Evolutionary conservation across 164 flowering plant genomes (phyloP).

Genomic region (Liquidambar formosana): DNA sequence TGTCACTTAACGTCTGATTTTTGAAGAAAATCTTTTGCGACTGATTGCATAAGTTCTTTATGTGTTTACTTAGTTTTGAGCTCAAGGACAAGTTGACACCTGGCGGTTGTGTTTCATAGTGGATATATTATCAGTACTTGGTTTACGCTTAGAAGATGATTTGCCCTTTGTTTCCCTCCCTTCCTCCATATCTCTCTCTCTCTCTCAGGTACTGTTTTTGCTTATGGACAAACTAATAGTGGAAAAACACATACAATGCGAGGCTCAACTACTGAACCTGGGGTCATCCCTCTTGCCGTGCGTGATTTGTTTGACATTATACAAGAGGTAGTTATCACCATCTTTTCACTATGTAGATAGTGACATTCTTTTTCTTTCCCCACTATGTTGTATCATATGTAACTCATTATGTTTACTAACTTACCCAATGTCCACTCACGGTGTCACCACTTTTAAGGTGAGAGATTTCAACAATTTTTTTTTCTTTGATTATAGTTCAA

Average conservation of each 20-base stretch:
- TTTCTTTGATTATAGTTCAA: no score
- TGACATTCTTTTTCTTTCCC: not conserved
- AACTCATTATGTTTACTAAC: no score
- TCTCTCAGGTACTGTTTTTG: constrained; percentile 83
- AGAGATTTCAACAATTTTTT: no score
- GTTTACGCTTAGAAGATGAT: not conserved
- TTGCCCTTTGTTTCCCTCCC: not conserved
- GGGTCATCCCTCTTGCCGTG: constrained; percentile 90
- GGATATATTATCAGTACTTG: no score
- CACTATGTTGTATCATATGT: not conserved
- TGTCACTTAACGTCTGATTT: no score
- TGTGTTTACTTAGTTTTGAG: no score
- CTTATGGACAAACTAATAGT: constrained; percentile 98
- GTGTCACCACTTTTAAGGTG: no score
- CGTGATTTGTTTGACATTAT: constrained; percentile 65
- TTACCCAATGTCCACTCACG: no score
- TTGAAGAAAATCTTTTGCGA: no score
- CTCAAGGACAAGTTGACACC: no score
- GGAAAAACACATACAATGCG: constrained; percentile 98
- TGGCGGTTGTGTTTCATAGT: no score
- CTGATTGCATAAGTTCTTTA: no score
- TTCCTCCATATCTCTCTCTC: not conserved
- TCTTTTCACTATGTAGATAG: not conserved
- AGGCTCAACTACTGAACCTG: constrained; percentile 77
- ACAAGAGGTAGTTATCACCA: constrained; percentile 55